phyloP scores from a whole-genome alignment of 2,329 filamentous ascomycete genomes.

The Colletotrichum sidae region DNA sequence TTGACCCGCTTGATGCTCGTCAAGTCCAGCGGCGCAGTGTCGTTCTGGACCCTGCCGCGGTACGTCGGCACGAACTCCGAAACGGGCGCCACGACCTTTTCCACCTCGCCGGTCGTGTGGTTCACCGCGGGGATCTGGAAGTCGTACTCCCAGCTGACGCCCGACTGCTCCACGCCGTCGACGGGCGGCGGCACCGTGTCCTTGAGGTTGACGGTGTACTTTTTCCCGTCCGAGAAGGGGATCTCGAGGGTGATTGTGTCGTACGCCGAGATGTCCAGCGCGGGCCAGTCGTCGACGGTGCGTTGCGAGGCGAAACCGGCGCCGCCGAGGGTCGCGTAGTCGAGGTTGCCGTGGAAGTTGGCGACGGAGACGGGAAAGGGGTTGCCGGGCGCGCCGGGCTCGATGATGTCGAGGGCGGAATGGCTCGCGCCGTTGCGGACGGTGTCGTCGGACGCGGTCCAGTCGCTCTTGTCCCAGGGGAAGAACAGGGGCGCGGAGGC shows the following conservation, averaged over 20 bases:
- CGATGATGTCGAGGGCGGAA: constrained; percentile 57
- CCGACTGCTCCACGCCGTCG: constrained; percentile 76
- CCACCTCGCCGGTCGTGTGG: constrained; percentile 41
- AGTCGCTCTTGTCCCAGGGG: constrained; percentile 69
- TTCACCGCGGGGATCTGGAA: constrained; percentile 56
- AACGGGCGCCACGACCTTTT: constrained; percentile 70
- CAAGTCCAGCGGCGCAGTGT: constrained; percentile 69
- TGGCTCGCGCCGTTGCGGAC: constrained; percentile 78
- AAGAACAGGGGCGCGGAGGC: constrained; percentile 49
- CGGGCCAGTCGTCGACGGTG: constrained; percentile 66
- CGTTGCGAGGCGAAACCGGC: constrained; percentile 86
- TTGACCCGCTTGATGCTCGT: constrained; percentile 73
- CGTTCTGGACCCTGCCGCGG: constrained; percentile 72
- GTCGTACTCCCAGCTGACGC: constrained; percentile 79
- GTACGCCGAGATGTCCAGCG: constrained; percentile 73
- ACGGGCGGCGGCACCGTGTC: constrained; percentile 70
- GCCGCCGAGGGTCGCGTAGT: constrained; percentile 80
- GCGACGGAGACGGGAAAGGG: constrained; percentile 47
- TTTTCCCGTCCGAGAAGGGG: constrained; percentile 68
- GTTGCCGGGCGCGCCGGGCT: constrained; percentile 39
- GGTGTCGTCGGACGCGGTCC: constrained; percentile 79
- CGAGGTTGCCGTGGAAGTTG: constrained; percentile 76
- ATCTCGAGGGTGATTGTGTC: constrained; percentile 70
- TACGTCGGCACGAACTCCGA: constrained; percentile 76
- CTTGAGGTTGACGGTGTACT: constrained; percentile 81